These are phyloP conservation scores for Xylaria telfairii DNA, from an alignment of 495 filamentous ascomycete species.

Conservation along the genomic window DNA sequence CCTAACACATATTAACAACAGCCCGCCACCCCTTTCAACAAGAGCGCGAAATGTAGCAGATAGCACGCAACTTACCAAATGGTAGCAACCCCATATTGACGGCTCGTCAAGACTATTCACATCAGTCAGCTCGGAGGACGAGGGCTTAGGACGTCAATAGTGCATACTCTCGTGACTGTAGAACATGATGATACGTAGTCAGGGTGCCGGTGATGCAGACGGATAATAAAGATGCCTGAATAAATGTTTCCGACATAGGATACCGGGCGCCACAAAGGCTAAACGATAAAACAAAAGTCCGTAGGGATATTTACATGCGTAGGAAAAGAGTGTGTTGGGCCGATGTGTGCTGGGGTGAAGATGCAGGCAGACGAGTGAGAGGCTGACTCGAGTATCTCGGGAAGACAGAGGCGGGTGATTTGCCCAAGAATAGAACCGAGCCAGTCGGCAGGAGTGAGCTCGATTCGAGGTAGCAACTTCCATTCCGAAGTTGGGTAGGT, in stretches of 20 bases:
- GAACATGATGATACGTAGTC: slow-evolving; percentile 66
- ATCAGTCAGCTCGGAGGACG: slow-evolving; percentile 28
- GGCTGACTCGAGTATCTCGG: neutral
- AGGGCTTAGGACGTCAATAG: neutral
- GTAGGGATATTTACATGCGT: neutral
- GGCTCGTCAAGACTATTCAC: slow-evolving; percentile 77
- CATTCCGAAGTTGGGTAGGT: neutral
- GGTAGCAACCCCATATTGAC: slow-evolving; percentile 89
- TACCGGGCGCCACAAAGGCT: neutral
- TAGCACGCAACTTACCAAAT: slow-evolving; percentile 71
- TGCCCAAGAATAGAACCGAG: neutral
- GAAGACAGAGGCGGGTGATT: neutral
- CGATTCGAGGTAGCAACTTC: neutral
- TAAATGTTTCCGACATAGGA: neutral
- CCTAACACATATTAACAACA: slow-evolving; percentile 55
- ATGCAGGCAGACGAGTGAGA: neutral
- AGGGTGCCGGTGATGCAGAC: neutral
- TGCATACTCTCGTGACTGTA: slow-evolving; percentile 87
- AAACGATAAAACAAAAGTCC: neutral
- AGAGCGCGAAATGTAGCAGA: neutral
- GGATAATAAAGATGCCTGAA: neutral
- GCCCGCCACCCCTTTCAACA: neutral
- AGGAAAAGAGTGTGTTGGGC: neutral
- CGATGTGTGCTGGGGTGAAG: neutral
- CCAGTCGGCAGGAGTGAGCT: neutral